Conservation (phyloP, 257 asterid species). For the Marsdenia floribunda region DNA sequence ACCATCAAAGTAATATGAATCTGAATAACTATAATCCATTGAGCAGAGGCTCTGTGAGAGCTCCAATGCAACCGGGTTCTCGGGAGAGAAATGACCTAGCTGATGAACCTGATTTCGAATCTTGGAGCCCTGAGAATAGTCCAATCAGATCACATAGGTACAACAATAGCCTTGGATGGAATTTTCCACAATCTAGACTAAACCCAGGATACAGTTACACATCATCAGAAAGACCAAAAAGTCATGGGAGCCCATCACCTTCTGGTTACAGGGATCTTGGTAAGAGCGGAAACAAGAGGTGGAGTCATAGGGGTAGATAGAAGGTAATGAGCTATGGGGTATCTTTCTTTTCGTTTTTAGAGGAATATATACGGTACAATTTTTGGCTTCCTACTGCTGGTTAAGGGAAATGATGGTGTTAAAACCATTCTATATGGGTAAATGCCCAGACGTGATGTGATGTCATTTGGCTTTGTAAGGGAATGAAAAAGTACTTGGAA, state of each 20-base stretch:
- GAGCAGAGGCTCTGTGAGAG: slow-evolving; percentile 24
- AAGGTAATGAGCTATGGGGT: background rate
- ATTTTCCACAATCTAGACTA: slow-evolving; percentile 26
- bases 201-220: slow-evolving; percentile 30
- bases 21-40: slow-evolving; percentile 27
- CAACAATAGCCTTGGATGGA: slow-evolving; percentile 28
- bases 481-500: background rate
- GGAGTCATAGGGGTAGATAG: slow-evolving; percentile 61
- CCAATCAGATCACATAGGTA: slow-evolving; percentile 41
- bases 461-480: background rate
- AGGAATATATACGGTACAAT: background rate
- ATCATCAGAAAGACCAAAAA: slow-evolving; percentile 27
- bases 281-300: slow-evolving; percentile 34
- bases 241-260: slow-evolving; percentile 29
- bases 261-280: slow-evolving; percentile 30
- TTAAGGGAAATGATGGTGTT: background rate
- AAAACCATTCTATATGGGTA: background rate
- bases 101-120: slow-evolving; percentile 41
- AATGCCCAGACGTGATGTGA: background rate
- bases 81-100: slow-evolving; percentile 39
- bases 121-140: slow-evolving; percentile 73
- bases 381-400: background rate
- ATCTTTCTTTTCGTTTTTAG: background rate
- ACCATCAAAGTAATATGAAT: slow-evolving; percentile 32
- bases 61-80: slow-evolving; percentile 10